Evolutionary conservation across 202 grass and related monocot genomes (phyloP), one percentile per base, ranked within the genome.

Genomic region (Miscanthus sacchariflorus): DNA sequence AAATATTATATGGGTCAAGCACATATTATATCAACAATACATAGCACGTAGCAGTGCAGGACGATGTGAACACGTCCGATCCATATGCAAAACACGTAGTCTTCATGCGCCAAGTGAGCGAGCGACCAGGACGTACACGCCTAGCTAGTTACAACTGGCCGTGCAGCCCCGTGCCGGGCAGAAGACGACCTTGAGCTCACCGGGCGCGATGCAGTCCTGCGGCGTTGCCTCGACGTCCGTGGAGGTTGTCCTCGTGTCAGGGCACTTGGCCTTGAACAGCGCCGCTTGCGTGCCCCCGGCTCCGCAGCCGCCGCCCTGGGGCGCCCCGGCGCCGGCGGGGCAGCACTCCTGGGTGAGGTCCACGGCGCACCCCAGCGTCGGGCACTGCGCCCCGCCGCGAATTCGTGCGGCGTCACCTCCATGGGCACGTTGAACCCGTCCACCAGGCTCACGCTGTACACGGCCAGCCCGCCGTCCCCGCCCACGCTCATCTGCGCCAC

Each of bases 161-260:
- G 24, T 68, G 33, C 76, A 63, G 40, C 9, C 79, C 64, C 3
- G 69, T 5, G 35, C 35, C 9, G 79, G 89, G 81, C 89, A 91
- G 89, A 91, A 91, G 3, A 91, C 81, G 85, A 91, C 65, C 89
- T 88, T 91, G 81, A 91, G 59, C 85, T 84, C 89, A 1, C 48
- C 27, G 0, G 89, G 89, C 6, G 72, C 19, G 59, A 70, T 9
- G 76, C 89, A 91, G n/a, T 14, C 39, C 89, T 91, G 89, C 63
- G 75, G 80, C 38, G 85, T 84, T 10, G 28, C 69, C 85, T 91
- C 89, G 21, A 91, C 76, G 76, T 91, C 89, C 10, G 85, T 88
- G 12, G 81, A 6, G 69, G 75, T 91, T 27, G 81, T 91, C 81
- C 89, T 68, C 44, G 89, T 61, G 75, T 91, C 39, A 3, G 89